Evolutionary conservation across 176 grass and related monocot species (phyloP), one percentile per base, ranked within the genome.

Genomic region (Rhipidocladum racemiflorum): DNA sequence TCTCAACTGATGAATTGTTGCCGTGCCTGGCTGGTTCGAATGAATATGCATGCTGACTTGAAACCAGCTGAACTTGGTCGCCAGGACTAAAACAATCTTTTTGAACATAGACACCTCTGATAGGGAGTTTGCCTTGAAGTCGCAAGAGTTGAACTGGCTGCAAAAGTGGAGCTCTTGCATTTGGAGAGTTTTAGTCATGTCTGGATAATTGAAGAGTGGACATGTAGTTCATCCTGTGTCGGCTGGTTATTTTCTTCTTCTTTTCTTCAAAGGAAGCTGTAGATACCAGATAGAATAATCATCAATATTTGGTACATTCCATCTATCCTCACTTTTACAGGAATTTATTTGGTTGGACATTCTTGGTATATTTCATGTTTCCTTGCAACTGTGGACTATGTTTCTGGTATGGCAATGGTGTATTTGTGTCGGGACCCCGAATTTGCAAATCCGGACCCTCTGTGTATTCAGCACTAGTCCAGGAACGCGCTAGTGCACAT

Each of bases 231-330:
- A 28, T 78, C 84, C 10, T 86, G 88, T 86, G 73, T 70, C 79
- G 83, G 78, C 83, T 86, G 78, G 60, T 83, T 72, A 72, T 72
- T 88, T 66, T 84, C 40, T 84, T 70, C 54, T 64, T 77, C 48
- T 56, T 81, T 90, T 83, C 83, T 82, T 77, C 27, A 66, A 90
- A 74, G 73, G 78, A 86, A 90, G 83, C 39, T 90, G 88, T 90
- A 90, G 83, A 90, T 90, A 83, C 73, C 45, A 73, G 72, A 78
- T 83, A 86, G 88, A 90, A 86, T 83, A 90, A 90, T 86, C 49
- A 72, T 77, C 78, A 83, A 40, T 73, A 38, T 89, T 89, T 70
- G 29, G 59, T 83, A 83, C 73, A 83, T 90, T 55, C n/a, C 44
- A 21, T 72, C 54, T 35, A n/a, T 32, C 57, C 12, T 72, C 12